Evolutionary conservation across 1,139 yeast genomes (phyloP).

Genomic region (Geotrichum histeridarum): DNA sequence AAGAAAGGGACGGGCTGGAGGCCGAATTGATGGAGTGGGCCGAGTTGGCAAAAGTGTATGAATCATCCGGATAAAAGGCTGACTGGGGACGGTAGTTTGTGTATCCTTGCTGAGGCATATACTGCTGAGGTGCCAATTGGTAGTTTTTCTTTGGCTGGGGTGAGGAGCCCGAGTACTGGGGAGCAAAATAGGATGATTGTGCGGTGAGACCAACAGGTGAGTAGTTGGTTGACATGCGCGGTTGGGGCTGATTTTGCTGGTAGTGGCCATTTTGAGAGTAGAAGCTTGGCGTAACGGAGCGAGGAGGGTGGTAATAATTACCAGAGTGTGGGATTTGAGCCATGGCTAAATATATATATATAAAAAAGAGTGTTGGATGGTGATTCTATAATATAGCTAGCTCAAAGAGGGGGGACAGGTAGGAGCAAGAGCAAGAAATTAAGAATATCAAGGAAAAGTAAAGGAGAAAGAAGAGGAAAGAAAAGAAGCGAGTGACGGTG

Average conservation of each 20-base stretch:
- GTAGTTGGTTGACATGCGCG: slow-evolving; percentile 1
- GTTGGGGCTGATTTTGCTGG: neutral
- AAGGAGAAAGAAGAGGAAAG: neutral
- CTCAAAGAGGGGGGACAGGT: neutral
- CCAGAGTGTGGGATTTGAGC: slow-evolving; percentile 14
- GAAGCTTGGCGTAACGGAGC: slow-evolving; percentile 10
- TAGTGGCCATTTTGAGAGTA: neutral
- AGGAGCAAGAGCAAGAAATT: neutral
- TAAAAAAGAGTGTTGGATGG: neutral
- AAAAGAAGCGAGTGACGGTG: neutral
- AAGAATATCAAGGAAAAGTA: neutral
- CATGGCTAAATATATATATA: neutral
- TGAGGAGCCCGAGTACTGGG: neutral
- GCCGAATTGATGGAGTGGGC: slow-evolving; percentile 7
- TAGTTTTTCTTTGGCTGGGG: neutral
- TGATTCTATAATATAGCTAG: too few relatives aligned
- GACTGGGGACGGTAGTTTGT: slow-evolving; percentile 9
- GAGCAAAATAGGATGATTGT: neutral
- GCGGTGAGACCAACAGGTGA: neutral
- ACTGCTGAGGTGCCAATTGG: neutral
- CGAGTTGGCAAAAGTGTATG: slow-evolving; percentile 4
- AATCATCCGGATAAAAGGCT: slow-evolving; percentile 4
- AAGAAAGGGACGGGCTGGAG: slow-evolving; percentile 13
- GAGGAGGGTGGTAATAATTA: slow-evolving; percentile 15
- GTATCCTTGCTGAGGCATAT: neutral